These are phyloP conservation scores for Trametes sp. DNA, from an alignment of 1,284 basidiomycete genomes.

Conservation along the genomic window DNA sequence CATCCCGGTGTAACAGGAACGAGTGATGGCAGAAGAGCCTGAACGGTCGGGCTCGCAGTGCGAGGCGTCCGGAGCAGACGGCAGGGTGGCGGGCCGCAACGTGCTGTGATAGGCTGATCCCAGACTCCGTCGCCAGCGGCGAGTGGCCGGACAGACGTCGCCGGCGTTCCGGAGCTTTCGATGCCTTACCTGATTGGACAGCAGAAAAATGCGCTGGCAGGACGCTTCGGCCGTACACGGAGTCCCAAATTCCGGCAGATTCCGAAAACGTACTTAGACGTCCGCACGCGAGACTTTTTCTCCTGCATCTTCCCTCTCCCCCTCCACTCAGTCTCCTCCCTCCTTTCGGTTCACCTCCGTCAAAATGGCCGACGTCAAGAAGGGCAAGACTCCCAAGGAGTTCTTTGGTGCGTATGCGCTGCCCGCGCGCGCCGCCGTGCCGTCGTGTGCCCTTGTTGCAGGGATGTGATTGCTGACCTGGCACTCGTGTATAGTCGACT, in stretches of 20 bases:
- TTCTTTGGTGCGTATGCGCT: conserved; percentile 68
- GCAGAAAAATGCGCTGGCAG: conserved; percentile 26
- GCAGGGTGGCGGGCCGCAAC: conserved; percentile 4
- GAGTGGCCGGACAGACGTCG: conserved; percentile 11
- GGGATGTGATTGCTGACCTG: conserved; percentile 45
- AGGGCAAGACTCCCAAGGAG: conserved; percentile 80
- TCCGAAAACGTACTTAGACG: conserved; percentile 40
- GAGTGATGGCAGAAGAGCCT: conserved; percentile 14
- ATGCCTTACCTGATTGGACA: conserved; percentile 27
- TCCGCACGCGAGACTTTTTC: conserved; percentile 36
- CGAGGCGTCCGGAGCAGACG: conserved; percentile 2
- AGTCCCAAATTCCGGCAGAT: conserved; percentile 34
- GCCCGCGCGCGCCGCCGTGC: conserved; percentile 16
- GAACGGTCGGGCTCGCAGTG: conserved; percentile 8
- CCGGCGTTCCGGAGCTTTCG: conserved; percentile 11
- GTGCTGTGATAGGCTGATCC: conserved; percentile 17
- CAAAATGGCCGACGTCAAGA: conserved; percentile 83
- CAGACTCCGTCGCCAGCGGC: conserved; percentile 8
- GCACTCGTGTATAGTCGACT: conserved; percentile 68
- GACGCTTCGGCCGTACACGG: conserved; percentile 34
- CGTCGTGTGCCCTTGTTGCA: conserved; percentile 14
- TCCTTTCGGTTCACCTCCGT: conserved; percentile 44
- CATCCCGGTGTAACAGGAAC: conserved; percentile 3
- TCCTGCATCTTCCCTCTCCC: conserved; percentile 48
- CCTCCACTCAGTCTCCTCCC: conserved; percentile 56